These are phyloP conservation scores for Parathielavia appendiculata DNA, from an alignment of 495 filamentous ascomycete species.

Conservation along the genomic window DNA sequence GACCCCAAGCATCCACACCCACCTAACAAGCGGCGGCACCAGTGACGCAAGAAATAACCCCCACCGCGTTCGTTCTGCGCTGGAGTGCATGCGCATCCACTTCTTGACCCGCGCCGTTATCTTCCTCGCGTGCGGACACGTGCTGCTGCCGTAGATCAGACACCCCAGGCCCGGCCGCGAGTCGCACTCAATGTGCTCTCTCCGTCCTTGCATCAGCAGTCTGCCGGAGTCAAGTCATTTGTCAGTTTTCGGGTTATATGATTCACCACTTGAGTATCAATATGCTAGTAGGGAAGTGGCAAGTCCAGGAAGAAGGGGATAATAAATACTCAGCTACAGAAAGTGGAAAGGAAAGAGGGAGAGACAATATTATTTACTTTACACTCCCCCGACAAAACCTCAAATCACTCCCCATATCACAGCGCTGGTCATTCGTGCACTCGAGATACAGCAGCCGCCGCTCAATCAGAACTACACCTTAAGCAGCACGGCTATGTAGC, in stretches of 20 bases:
- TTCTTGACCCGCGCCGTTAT: slow-evolving; percentile 30
- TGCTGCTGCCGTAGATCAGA: slow-evolving; percentile 45
- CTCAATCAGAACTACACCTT: too few species aligned
- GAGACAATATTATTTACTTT: slow-evolving; percentile 27
- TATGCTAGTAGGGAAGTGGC: too few species aligned
- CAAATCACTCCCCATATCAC: slow-evolving; percentile 49
- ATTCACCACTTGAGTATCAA: too few species aligned
- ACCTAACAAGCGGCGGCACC: slow-evolving; percentile 7
- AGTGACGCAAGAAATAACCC: slow-evolving; percentile 21
- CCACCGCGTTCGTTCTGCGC: not conserved
- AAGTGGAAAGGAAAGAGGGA: not conserved
- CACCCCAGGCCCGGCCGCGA: slow-evolving; percentile 48
- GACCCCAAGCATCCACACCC: slow-evolving; percentile 13
- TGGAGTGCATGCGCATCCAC: slow-evolving; percentile 30
- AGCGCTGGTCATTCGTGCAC: slow-evolving; percentile 45
- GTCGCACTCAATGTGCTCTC: slow-evolving; percentile 52
- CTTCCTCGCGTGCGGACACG: slow-evolving; percentile 36
- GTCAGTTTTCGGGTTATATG: too few species aligned
- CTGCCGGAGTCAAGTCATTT: slow-evolving; percentile 22
- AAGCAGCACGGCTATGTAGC: too few species aligned
- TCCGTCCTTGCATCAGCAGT: slow-evolving; percentile 47
- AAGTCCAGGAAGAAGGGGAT: too few species aligned
- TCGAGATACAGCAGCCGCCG: slow-evolving; percentile 49
- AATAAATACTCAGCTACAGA: too few species aligned
- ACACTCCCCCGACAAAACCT: slow-evolving; percentile 50